These are phyloP conservation scores for Phanerochaete carnosa DNA, from an alignment of 768 basidiomycete species.

Conservation along the genomic window DNA sequence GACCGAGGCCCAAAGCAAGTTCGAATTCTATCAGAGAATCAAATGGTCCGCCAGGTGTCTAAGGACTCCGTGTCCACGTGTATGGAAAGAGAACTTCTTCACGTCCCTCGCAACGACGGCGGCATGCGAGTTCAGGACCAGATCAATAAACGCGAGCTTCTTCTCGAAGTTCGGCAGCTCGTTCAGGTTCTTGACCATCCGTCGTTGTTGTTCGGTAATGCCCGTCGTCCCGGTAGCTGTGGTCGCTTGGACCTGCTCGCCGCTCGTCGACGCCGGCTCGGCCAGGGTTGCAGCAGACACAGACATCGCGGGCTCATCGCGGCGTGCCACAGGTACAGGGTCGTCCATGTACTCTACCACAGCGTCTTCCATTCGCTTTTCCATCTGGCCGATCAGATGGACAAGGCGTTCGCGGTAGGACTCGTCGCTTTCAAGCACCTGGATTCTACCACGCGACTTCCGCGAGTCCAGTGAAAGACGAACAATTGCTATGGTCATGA, in stretches of 20 bases:
- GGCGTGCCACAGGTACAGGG: neutral
- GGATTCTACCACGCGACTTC: constrained; percentile 63
- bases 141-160: constrained; percentile 60
- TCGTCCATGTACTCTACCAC: constrained; percentile 59
- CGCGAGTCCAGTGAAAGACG: constrained; percentile 57
- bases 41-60: constrained; percentile 72
- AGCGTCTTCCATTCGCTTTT: constrained; percentile 56
- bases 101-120: constrained; percentile 69
- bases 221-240: constrained; percentile 26
- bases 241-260: neutral
- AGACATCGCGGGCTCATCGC: neutral
- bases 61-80: constrained; percentile 60
- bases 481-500: constrained; percentile 50
- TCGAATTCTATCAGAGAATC: constrained; percentile 28
- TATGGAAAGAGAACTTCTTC: constrained; percentile 54
- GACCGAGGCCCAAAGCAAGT: neutral
- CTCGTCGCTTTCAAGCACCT: constrained; percentile 54
- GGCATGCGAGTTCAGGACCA: constrained; percentile 64
- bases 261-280: neutral
- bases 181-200: constrained; percentile 60
- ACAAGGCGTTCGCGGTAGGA: constrained; percentile 48
- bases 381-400: constrained; percentile 54
- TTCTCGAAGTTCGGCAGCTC: constrained; percentile 66
- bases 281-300: neutral
- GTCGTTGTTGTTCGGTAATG: constrained; percentile 54